These are phyloP conservation scores for Leccinum fibrillosum DNA, from an alignment of 768 basidiomycete genomes.

Conservation along the genomic window DNA sequence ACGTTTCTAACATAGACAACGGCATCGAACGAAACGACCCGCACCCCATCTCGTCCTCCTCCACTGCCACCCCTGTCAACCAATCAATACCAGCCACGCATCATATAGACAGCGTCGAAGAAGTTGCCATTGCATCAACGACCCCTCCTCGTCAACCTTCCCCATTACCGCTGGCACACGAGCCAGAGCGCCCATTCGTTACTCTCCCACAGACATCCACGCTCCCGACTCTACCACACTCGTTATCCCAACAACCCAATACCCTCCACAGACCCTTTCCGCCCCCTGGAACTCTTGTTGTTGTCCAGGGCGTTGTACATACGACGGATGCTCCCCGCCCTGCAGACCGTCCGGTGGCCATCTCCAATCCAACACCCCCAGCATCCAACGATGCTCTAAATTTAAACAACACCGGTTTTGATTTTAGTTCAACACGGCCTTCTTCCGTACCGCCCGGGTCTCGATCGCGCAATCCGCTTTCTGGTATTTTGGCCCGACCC, in stretches of 20 bases:
- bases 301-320: conserved; percentile 81
- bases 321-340: conserved; percentile 61
- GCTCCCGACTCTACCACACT: conserved; percentile 18
- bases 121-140: conserved; percentile 22
- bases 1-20: conserved; percentile 8
- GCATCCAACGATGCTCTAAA: conserved; percentile 3
- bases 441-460: conserved; percentile 28
- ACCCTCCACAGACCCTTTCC: conserved; percentile 50
- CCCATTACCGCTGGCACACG: conserved; percentile 9
- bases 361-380: conserved; percentile 7
- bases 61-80: conserved; percentile 3
- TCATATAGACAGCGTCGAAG: conserved; percentile 16
- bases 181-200: conserved; percentile 11
- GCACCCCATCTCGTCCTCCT: conserved; percentile 18
- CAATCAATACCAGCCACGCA: conserved; percentile 3
- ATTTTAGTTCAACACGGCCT: conserved; percentile 11
- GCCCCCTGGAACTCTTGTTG: conserved; percentile 74
- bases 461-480: conserved; percentile 33
- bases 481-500: conserved; percentile 39
- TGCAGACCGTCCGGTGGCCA: conserved; percentile 19
- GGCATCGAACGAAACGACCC: background rate
- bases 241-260: conserved; percentile 21
- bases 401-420: conserved; percentile 5
- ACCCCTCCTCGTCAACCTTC: conserved; percentile 9
- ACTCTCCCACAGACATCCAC: conserved; percentile 13